Conservation (phyloP, 2,329 filamentous ascomycete species). For the Nannizziopsis barbatae region DNA sequence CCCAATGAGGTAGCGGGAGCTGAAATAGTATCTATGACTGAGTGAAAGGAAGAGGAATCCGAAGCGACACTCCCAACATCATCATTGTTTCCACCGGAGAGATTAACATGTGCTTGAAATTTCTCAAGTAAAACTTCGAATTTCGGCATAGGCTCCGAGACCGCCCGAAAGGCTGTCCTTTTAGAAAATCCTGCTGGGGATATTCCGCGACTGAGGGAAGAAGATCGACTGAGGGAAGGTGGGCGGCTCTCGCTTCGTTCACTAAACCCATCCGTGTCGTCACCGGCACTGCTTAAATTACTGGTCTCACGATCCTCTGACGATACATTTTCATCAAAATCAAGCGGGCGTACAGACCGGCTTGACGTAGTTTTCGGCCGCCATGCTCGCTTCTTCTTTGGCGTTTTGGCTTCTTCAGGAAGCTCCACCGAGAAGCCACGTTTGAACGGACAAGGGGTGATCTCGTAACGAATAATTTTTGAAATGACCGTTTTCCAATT, state of each 20-base stretch:
- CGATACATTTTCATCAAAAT: slow-evolving; percentile 10
- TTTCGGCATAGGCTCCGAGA: slow-evolving; percentile 24
- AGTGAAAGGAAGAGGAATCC: slow-evolving; percentile 36
- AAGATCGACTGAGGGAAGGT: neutral
- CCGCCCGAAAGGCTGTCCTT: slow-evolving; percentile 17
- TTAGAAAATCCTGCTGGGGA: slow-evolving; percentile 11
- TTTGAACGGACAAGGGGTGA: slow-evolving; percentile 75
- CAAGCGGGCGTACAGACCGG: slow-evolving; percentile 5
- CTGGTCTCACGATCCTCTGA: slow-evolving; percentile 27
- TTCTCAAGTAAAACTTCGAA: slow-evolving; percentile 31
- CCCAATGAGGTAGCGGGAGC: slow-evolving; percentile 16
- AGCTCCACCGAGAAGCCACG: slow-evolving; percentile 63
- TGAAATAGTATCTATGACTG: slow-evolving; percentile 18
- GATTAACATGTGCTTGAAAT: slow-evolving; percentile 26
- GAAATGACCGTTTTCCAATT: slow-evolving; percentile 59
- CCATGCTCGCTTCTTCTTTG: slow-evolving; percentile 58
- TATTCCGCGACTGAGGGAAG: neutral
- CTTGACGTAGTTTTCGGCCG: slow-evolving; percentile 41
- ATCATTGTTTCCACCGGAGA: slow-evolving; percentile 19
- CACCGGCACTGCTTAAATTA: slow-evolving; percentile 5
- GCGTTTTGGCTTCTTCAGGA: slow-evolving; percentile 55
- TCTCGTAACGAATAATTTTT: slow-evolving; percentile 71
- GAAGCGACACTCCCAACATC: slow-evolving; percentile 26
- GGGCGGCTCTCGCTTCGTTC: slow-evolving; percentile 2
- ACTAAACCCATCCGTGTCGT: slow-evolving; percentile 5